These are phyloP conservation scores for Tuber magnatum DNA, from an alignment of 495 filamentous ascomycete species.

Conservation along the genomic window DNA sequence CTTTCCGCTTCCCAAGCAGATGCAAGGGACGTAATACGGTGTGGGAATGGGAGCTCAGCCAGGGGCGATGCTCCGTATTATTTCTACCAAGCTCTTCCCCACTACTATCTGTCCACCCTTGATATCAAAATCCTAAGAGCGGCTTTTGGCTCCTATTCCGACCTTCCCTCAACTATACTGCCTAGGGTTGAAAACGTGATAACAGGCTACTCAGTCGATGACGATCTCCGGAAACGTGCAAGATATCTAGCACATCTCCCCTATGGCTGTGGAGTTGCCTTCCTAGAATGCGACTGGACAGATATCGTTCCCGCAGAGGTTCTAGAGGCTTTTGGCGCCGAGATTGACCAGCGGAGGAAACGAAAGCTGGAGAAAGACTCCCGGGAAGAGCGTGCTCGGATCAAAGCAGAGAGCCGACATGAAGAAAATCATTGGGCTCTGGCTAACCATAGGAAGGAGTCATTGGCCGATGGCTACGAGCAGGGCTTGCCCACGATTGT, in stretches of 20 bases:
- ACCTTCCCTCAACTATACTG: slow-evolving; percentile 82
- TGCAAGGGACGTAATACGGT: slow-evolving; percentile 11
- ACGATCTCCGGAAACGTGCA: slow-evolving; percentile 73
- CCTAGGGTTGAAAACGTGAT: slow-evolving; percentile 88
- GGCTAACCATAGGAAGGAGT: not conserved
- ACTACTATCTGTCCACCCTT: slow-evolving; percentile 86
- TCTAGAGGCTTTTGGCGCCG: slow-evolving; percentile 61
- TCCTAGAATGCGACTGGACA: slow-evolving; percentile 95
- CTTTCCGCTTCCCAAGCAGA: slow-evolving; percentile 45
- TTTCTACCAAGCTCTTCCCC: slow-evolving; percentile 84
- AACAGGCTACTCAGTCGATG: slow-evolving; percentile 83
- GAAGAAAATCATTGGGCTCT: not conserved
- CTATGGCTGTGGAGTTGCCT: slow-evolving; percentile 84
- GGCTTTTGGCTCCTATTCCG: slow-evolving; percentile 73
- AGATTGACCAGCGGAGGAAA: slow-evolving; percentile 72
- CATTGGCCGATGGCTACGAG: not conserved
- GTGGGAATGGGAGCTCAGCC: not conserved
- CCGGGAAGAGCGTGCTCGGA: slow-evolving; percentile 81
- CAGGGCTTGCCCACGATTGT: not conserved
- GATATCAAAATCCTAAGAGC: slow-evolving; percentile 93
- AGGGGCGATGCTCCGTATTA: slow-evolving; percentile 52
- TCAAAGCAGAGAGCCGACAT: slow-evolving; percentile 62
- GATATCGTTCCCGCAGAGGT: slow-evolving; percentile 73
- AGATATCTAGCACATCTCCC: slow-evolving; percentile 91
- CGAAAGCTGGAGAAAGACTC: slow-evolving; percentile 77